These are phyloP conservation scores for Pestalotiopsis sp. DNA, from an alignment of 2,329 filamentous ascomycete species.

Conservation along the genomic window DNA sequence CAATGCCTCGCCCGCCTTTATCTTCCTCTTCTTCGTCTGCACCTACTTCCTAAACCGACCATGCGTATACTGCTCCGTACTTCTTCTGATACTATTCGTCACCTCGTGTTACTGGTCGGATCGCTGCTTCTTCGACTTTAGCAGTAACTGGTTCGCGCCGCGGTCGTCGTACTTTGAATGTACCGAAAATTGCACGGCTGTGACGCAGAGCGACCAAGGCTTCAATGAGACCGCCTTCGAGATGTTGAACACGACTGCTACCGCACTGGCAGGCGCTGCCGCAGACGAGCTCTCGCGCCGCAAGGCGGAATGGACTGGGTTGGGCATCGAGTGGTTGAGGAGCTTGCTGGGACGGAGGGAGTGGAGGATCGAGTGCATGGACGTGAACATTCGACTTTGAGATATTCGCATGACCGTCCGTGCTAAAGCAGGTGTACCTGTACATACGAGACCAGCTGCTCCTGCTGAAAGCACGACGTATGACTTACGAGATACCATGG, in stretches of 20 bases:
- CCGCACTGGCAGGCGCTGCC: slow-evolving; percentile 66
- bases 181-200: slow-evolving; percentile 28
- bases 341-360: slow-evolving; percentile 80
- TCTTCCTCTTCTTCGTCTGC: slow-evolving; percentile 86
- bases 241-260: slow-evolving; percentile 69
- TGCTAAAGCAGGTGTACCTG: background rate
- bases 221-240: slow-evolving; percentile 54
- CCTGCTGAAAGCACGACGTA: background rate
- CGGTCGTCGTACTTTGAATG: slow-evolving; percentile 45
- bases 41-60: slow-evolving; percentile 96
- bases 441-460: background rate
- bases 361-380: slow-evolving; percentile 89
- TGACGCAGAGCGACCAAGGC: slow-evolving; percentile 31
- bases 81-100: slow-evolving; percentile 91
- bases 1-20: slow-evolving; percentile 82
- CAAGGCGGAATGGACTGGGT: slow-evolving; percentile 69
- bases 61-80: slow-evolving; percentile 96
- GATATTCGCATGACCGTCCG: background rate
- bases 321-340: slow-evolving; percentile 84
- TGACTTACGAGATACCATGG: background rate
- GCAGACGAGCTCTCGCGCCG: slow-evolving; percentile 61
- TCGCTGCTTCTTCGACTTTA: slow-evolving; percentile 90
- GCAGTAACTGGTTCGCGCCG: slow-evolving; percentile 92
- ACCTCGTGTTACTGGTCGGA: slow-evolving; percentile 90
- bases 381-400: slow-evolving; percentile 79